Percentiles rank a stretch among this genome's conserved stretches.
These are phyloP conservation scores for Xylaria sp. DNA, from an alignment of 2,329 filamentous ascomycete genomes.

Conservation along the genomic window DNA sequence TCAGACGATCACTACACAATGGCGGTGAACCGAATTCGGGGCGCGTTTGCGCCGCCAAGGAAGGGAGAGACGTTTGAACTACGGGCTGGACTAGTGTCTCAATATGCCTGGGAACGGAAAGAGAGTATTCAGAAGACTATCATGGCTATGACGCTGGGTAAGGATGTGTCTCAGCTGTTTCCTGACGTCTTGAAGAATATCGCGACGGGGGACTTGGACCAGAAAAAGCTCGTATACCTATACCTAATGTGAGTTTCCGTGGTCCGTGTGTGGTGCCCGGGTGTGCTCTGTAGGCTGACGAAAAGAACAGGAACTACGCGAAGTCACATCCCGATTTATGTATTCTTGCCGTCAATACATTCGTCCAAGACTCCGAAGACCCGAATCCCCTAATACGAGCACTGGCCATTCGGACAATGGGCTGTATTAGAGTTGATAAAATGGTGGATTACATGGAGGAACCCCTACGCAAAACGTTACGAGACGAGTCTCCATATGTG, in stretches of 20 bases:
- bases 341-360: slow-evolving; percentile 98
- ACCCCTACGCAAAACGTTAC: slow-evolving; percentile 90
- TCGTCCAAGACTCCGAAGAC: slow-evolving; percentile 98
- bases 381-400: slow-evolving; percentile 96
- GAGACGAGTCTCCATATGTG: slow-evolving; percentile 98
- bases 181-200: slow-evolving; percentile 99
- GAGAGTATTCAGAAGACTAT: slow-evolving; percentile 99
- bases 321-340: slow-evolving; percentile 99
- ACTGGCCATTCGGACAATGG: slow-evolving; percentile 96
- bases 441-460: slow-evolving; percentile 99
- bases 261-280: background rate
- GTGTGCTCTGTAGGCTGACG: slow-evolving; percentile 38
- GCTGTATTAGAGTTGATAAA: slow-evolving; percentile 97
- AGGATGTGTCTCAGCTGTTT: slow-evolving; percentile 96
- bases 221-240: slow-evolving; percentile 99
- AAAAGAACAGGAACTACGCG: slow-evolving; percentile 84
- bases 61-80: slow-evolving; percentile 99
- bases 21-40: slow-evolving; percentile 96
- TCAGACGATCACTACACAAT: slow-evolving; percentile 60
- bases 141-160: slow-evolving; percentile 99
- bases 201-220: slow-evolving; percentile 90
- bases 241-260: slow-evolving; percentile 82
- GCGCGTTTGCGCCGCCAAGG: slow-evolving; percentile 89
- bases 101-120: slow-evolving; percentile 99
- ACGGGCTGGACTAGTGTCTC: slow-evolving; percentile 92